Evolutionary conservation across 257 asterid genomes (phyloP).

Genomic region (Solanum rostratum): DNA sequence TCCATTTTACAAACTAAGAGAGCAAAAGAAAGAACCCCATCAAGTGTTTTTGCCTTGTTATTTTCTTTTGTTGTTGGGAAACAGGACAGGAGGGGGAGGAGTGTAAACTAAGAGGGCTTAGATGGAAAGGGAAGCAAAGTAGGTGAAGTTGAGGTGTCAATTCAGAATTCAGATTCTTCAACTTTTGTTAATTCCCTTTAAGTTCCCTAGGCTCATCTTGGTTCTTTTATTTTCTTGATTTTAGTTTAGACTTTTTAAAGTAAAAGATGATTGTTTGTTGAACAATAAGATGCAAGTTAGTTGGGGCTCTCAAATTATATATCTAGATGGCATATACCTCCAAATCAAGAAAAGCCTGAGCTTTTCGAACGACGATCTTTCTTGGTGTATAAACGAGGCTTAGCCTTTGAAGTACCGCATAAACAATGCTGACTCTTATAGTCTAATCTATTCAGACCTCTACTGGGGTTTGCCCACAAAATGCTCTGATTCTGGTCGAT

Average conservation of each 20-base stretch:
- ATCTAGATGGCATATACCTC: constrained; percentile 13
- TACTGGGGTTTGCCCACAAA: background rate
- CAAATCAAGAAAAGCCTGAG: background rate
- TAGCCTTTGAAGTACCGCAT: too few relatives aligned
- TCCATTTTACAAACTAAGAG: background rate
- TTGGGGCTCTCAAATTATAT: constrained; percentile 21
- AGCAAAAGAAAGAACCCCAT: constrained; percentile 2
- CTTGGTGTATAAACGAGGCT: too few relatives aligned
- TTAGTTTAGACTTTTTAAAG: constrained; percentile 2
- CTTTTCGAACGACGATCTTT: too few relatives aligned
- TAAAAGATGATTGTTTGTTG: constrained; percentile 21
- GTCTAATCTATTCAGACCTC: too few relatives aligned
- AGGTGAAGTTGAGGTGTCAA: constrained; percentile 16
- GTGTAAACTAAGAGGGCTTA: constrained; percentile 21
- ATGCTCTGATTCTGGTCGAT: background rate
- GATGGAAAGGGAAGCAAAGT: constrained; percentile 31
- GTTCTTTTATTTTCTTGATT: constrained; percentile 16
- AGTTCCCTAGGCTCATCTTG: constrained; percentile 1
- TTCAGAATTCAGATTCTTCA: constrained; percentile 6
- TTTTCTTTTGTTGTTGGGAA: background rate
- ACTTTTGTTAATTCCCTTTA: background rate
- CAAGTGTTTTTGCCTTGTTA: background rate
- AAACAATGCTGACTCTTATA: too few relatives aligned
- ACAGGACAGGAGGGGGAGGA: constrained; percentile 1
- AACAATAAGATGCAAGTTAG: constrained; percentile 26